phyloP scores from a whole-genome alignment of 2,329 filamentous ascomycete species.

The Biscogniauxia marginata region DNA sequence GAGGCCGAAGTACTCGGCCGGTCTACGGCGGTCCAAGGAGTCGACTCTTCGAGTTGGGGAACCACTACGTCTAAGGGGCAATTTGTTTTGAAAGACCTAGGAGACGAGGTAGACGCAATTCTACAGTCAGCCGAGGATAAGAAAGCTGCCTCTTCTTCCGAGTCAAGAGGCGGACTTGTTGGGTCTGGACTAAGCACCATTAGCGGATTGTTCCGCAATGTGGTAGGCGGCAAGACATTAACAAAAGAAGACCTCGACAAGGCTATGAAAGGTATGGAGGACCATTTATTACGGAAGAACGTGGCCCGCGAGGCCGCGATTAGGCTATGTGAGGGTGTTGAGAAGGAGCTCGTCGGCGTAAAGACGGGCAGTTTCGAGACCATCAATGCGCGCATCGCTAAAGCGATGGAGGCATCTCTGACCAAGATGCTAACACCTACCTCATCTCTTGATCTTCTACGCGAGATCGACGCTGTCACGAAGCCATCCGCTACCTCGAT shows the following conservation, averaged over 20 bases:
- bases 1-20: slow-evolving; percentile 50
- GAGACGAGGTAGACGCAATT: slow-evolving; percentile 90
- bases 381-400: slow-evolving; percentile 78
- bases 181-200: slow-evolving; percentile 80
- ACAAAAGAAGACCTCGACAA: slow-evolving; percentile 88
- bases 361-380: slow-evolving; percentile 92
- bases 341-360: slow-evolving; percentile 83
- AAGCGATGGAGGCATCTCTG: slow-evolving; percentile 87
- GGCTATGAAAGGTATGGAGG: slow-evolving; percentile 93
- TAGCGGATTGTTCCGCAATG: slow-evolving; percentile 86
- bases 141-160: slow-evolving; percentile 44
- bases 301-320: slow-evolving; percentile 92
- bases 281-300: slow-evolving; percentile 92
- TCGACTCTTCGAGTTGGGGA: slow-evolving; percentile 81
- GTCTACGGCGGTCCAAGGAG: slow-evolving; percentile 64
- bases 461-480: slow-evolving; percentile 82
- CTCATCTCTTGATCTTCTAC: slow-evolving; percentile 88
- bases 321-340: slow-evolving; percentile 85
- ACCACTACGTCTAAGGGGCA: slow-evolving; percentile 82
- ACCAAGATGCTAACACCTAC: slow-evolving; percentile 96
- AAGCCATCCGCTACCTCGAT: slow-evolving; percentile 63
- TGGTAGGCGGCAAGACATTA: slow-evolving; percentile 90
- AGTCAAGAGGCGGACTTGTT: slow-evolving; percentile 63
- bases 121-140: slow-evolving; percentile 75
- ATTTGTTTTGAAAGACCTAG: slow-evolving; percentile 89